Conservation (phyloP, 2,329 filamentous ascomycete genomes). For the Helotiales sp. region DNA sequence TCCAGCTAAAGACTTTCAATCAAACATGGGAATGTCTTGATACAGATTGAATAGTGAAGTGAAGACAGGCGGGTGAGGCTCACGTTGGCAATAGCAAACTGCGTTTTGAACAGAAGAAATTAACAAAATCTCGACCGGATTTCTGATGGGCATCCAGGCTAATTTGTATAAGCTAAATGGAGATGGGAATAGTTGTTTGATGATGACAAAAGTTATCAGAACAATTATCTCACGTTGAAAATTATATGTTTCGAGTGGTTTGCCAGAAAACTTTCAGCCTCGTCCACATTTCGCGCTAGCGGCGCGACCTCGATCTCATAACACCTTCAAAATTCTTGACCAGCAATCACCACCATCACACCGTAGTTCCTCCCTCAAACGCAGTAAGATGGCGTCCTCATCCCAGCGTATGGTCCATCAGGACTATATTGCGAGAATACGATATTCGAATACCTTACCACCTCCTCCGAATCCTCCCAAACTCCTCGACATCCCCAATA, state of each 20-base stretch:
- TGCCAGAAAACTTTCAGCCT: background rate
- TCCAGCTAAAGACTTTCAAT: too few species aligned
- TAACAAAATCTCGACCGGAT: too few species aligned
- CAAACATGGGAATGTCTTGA: too few species aligned
- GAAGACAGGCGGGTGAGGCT: too few species aligned
- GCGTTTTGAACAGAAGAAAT: too few species aligned
- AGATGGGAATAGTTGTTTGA: background rate
- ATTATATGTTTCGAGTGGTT: background rate
- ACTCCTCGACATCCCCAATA: slow-evolving; percentile 95
- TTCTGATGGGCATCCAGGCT: too few species aligned
- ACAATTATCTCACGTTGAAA: background rate
- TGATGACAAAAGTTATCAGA: background rate
- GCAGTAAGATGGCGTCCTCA: slow-evolving; percentile 38
- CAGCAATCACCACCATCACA: background rate
- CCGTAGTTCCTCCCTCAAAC: background rate
- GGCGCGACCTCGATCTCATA: background rate
- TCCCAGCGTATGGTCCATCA: slow-evolving; percentile 71
- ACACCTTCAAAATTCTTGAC: background rate
- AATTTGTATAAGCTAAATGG: background rate
- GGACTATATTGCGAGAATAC: slow-evolving; percentile 95
- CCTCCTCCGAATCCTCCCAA: slow-evolving; percentile 94
- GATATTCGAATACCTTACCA: slow-evolving; percentile 94
- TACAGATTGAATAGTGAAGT: too few species aligned
- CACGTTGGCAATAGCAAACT: too few species aligned
- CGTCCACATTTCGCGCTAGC: background rate